Evolutionary conservation across 2,329 filamentous ascomycete species (phyloP), one percentile per base, ranked within the genome.

Genomic region (Aspergillus sp.): DNA sequence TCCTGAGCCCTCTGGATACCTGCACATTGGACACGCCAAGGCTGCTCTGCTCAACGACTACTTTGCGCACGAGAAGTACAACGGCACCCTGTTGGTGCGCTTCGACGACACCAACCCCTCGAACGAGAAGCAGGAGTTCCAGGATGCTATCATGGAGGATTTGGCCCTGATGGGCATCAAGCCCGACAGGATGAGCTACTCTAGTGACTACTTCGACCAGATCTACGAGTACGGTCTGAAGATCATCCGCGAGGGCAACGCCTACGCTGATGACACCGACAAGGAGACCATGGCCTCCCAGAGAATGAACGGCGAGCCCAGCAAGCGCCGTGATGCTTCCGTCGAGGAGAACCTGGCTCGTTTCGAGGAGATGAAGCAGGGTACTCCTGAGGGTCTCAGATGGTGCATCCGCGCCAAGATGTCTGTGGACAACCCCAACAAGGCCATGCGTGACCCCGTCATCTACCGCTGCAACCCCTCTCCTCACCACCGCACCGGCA

Each of bases 51-150:
- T 98, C 59, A 96, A 95, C 80, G 93, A 98, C 76, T 98, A 96
- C 83, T 98, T 98, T 70, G 94, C 92, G 48, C 92, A 97, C 77
- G 89, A 92, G 75, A 90, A 92, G 69, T 96, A 96, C 82, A 88
- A 94, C 62, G 95, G 95, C 71, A 96, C 90, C 70, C 83, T 99
- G 69, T 88, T 96, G 61, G 86, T 98, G 53, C 90, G 95, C 62
- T 95, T 99, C 72, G 95, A 99, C 74, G 95, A 99, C 73, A 99
- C 95, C 59, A 99, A 99, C 79, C 95, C 95, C 7, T 88, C 90
- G 62, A 98, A 98, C 77, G 95, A 99, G 83, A 97, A 96, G 82
- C 88, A 94, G 75, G 95, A 98, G 80, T 99, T 89, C 75, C 89
- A 98, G 75, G 92, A 98, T 78, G 86, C 92, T 5, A 99, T 99